These are phyloP conservation scores for Paraconiothyrium brasiliense DNA, from an alignment of 2,329 filamentous ascomycete genomes.

Conservation along the genomic window DNA sequence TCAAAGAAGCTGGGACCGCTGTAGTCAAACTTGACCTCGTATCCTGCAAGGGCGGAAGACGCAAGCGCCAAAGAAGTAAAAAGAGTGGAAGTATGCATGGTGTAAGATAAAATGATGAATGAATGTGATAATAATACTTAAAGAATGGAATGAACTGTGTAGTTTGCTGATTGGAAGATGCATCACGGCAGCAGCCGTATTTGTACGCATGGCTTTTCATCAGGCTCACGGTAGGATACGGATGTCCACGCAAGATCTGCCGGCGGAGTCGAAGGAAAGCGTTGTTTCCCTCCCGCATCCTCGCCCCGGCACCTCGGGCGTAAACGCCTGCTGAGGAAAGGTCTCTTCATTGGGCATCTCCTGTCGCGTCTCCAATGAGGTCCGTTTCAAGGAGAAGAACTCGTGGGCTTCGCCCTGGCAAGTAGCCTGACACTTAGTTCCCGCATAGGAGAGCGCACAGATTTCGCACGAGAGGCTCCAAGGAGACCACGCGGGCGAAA, in stretches of 20 bases:
- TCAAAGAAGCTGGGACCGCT: constrained; percentile 8
- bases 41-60: constrained; percentile 1
- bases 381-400: not conserved
- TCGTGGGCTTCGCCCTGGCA: not conserved
- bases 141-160: not conserved
- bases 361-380: not conserved
- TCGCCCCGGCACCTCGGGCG: not conserved
- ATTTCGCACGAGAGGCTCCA: constrained; percentile 6
- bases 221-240: not conserved
- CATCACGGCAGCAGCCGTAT: constrained; percentile 3
- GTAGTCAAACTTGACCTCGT: constrained; percentile 9
- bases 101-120: not conserved
- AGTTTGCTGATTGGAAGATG: not conserved
- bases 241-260: not conserved
- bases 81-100: constrained; percentile 12
- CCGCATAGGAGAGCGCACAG: not conserved
- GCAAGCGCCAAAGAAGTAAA: constrained; percentile 5
- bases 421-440: not conserved
- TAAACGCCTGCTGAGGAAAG: not conserved
- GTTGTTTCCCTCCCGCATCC: not conserved
- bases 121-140: not conserved
- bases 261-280: not conserved
- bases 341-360: not conserved
- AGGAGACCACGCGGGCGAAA: not conserved
- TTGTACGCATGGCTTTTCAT: not conserved